phyloP scores from a whole-genome alignment of 371 early-diverging fungal genomes.

The Blakeslea trispora region DNA sequence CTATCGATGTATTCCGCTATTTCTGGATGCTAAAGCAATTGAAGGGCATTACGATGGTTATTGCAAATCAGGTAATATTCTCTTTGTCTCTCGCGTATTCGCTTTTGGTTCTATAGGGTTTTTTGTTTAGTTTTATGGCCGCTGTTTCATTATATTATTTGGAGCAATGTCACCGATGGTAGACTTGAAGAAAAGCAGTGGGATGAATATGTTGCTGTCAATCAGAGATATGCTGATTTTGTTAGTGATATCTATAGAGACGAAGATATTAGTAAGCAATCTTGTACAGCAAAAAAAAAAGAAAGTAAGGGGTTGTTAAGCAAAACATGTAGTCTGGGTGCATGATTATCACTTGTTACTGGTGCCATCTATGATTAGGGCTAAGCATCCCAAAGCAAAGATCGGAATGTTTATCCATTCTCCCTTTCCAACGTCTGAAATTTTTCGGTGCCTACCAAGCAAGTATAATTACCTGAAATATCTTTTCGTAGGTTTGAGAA shows the following conservation, averaged over 20 bases:
- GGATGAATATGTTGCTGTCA: slow-evolving; percentile 83
- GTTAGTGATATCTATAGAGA: slow-evolving; percentile 31
- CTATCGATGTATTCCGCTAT: slow-evolving; percentile 72
- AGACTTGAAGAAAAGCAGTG: slow-evolving; percentile 73
- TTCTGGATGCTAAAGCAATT: slow-evolving; percentile 71
- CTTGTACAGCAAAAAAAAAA: too few relatives aligned
- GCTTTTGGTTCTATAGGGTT: too few relatives aligned
- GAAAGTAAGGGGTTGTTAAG: slow-evolving; percentile 58
- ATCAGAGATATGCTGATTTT: slow-evolving; percentile 79
- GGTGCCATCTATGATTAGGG: slow-evolving; percentile 86
- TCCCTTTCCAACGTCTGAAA: slow-evolving; percentile 94
- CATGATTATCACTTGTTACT: slow-evolving; percentile 98
- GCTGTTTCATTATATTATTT: slow-evolving; percentile 91
- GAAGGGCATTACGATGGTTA: slow-evolving; percentile 86
- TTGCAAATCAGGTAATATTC: slow-evolving; percentile 79
- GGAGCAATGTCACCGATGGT: slow-evolving; percentile 78
- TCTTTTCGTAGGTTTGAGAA: not conserved
- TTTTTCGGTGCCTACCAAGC: slow-evolving; percentile 92
- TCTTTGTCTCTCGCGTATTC: slow-evolving; percentile 33
- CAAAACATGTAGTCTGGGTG: slow-evolving; percentile 96
- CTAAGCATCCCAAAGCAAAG: slow-evolving; percentile 73
- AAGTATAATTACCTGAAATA: slow-evolving; percentile 19
- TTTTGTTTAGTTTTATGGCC: slow-evolving; percentile 87
- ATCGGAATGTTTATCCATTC: slow-evolving; percentile 98
- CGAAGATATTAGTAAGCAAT: too few relatives aligned